These are phyloP conservation scores for Solioccasus polychromus DNA, from an alignment of 768 basidiomycete species.

Conservation along the genomic window DNA sequence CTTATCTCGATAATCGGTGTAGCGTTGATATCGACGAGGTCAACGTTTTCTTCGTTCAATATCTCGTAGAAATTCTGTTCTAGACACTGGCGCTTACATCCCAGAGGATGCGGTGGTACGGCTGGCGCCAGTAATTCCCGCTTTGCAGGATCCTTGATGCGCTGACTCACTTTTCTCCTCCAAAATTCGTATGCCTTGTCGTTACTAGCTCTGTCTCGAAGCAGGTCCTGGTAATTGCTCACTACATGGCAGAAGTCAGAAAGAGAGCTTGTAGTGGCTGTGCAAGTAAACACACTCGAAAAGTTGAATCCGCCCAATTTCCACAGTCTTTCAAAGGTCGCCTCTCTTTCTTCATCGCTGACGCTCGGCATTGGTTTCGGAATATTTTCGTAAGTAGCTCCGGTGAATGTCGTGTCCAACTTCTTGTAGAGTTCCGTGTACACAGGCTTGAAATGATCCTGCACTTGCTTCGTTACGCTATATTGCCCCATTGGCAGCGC, in stretches of 20 bases:
- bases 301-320: background rate
- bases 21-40: background rate
- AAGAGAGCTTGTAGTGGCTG: background rate
- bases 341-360: conserved; percentile 1
- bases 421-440: background rate
- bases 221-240: background rate
- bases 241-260: background rate
- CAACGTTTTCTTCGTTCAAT: background rate
- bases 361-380: background rate
- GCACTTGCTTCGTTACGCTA: background rate
- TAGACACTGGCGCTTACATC: background rate
- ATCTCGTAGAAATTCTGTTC: background rate
- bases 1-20: background rate
- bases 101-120: background rate
- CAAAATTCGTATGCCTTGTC: background rate
- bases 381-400: background rate
- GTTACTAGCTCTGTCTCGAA: background rate
- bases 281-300: background rate
- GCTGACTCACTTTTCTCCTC: background rate
- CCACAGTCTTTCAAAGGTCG: conserved; percentile 1
- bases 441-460: background rate
- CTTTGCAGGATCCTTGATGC: background rate
- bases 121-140: background rate
- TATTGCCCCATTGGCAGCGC: background rate
- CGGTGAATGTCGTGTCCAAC: background rate